phyloP scores from a whole-genome alignment of 2,329 filamentous ascomycete species.

The Ophiosphaerella korrae region DNA sequence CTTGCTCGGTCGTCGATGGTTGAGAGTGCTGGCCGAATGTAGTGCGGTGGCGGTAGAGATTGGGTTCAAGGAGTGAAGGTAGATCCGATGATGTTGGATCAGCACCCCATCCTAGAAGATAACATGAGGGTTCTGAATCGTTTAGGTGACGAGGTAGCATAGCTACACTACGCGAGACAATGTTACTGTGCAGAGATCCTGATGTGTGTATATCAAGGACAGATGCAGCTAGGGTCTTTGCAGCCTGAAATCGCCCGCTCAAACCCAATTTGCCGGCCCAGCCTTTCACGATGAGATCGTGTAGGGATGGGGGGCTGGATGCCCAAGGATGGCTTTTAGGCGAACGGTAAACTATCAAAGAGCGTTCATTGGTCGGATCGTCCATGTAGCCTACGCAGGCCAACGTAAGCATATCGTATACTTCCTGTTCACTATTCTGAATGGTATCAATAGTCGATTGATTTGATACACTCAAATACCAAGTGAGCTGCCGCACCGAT shows the following conservation, averaged over 20 bases:
- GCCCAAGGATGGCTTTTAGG: constrained; percentile 18
- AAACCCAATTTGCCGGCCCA: constrained; percentile 5
- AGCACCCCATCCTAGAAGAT: constrained; percentile 19
- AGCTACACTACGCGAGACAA: constrained; percentile 13
- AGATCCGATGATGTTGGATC: constrained; percentile 1
- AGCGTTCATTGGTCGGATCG: constrained; percentile 13
- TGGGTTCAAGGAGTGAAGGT: constrained; percentile 24
- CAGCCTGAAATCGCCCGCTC: constrained; percentile 10
- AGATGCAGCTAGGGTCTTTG: constrained; percentile 11
- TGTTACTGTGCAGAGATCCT: constrained; percentile 16
- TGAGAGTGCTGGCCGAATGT: constrained; percentile 50
- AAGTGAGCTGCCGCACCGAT: constrained; percentile 18
- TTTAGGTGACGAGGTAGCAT: constrained; percentile 14
- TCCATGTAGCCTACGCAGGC: constrained; percentile 19
- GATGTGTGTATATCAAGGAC: constrained; percentile 15
- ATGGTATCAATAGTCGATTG: constrained; percentile 3
- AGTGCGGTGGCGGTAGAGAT: constrained; percentile 58
- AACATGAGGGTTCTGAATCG: constrained; percentile 14
- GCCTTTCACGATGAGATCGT: constrained; percentile 13
- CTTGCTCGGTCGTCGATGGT: constrained; percentile 58
- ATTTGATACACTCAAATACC: constrained; percentile 15
- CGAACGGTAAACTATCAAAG: constrained; percentile 14
- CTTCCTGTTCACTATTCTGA: constrained; percentile 1
- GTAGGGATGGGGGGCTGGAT: constrained; percentile 12
- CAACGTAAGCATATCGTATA: constrained; percentile 16